These are phyloP conservation scores for Nepenthes mirabilis DNA, from an alignment of 148 eudicot genomes.

Conservation along the genomic window DNA sequence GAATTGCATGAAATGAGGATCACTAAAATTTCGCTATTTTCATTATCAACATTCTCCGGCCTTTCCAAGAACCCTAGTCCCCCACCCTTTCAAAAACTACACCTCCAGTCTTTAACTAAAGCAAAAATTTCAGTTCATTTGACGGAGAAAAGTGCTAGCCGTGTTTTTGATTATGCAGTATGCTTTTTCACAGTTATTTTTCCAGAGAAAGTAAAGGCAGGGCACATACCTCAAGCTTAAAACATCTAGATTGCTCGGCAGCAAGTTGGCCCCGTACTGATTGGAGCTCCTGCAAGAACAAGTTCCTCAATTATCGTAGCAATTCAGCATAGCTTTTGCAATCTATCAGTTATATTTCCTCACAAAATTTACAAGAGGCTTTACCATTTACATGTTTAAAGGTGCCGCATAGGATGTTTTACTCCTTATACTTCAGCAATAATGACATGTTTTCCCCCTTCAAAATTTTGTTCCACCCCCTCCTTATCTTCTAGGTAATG, in stretches of 20 bases:
- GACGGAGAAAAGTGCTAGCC: too few species aligned
- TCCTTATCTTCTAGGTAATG: too few species aligned
- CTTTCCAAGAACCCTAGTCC: too few species aligned
- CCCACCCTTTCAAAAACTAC: background rate
- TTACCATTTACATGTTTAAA: too few species aligned
- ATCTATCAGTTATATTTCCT: background rate
- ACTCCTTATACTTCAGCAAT: too few species aligned
- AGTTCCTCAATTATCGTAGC: conserved; percentile 1
- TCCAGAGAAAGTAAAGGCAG: too few species aligned
- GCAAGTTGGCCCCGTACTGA: conserved; percentile 95
- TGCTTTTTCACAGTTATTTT: too few species aligned
- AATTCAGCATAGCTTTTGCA: background rate
- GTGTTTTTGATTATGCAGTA: too few species aligned
- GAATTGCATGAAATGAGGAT: background rate
- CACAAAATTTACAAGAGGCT: background rate
- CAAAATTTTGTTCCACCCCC: too few species aligned
- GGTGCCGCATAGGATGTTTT: too few species aligned
- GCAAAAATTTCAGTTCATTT: too few species aligned
- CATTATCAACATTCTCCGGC: background rate
- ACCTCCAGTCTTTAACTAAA: background rate
- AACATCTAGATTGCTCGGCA: conserved; percentile 94
- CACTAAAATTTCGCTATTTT: background rate
- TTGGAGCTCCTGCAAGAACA: conserved; percentile 78
- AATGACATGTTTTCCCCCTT: too few species aligned
- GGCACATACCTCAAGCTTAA: conserved; percentile 82